A percentile compares a stretch with the other conserved stretches of the same genome.
Conservation (phyloP, 192 early-diverging fungal species). For the Blastocladiella britannica region DNA sequence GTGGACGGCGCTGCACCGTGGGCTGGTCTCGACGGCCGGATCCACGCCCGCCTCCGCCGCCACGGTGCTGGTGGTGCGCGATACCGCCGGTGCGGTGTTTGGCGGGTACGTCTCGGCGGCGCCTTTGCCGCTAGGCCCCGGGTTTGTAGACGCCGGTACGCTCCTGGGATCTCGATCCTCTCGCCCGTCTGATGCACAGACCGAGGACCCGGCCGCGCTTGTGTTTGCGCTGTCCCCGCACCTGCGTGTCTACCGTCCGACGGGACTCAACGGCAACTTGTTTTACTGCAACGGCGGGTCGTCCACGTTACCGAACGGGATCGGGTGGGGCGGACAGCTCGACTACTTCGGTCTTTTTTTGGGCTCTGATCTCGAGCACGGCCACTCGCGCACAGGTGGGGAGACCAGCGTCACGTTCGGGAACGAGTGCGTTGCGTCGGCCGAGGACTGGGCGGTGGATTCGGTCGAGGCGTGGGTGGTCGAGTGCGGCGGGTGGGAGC, state of each 20-base stretch:
- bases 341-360: neutral
- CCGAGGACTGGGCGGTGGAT: neutral
- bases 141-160: too few relatives aligned
- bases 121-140: neutral
- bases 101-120: neutral
- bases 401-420: neutral
- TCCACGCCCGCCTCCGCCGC: neutral
- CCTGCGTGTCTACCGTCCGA: neutral
- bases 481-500: neutral
- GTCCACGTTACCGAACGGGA: neutral
- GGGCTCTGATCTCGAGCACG: neutral
- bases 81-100: neutral
- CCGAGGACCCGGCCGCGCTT: neutral
- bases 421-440: neutral
- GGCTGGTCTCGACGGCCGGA: neutral
- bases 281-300: neutral
- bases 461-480: neutral
- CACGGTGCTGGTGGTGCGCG: neutral
- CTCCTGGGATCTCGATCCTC: neutral
- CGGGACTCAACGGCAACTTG: neutral
- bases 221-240: neutral
- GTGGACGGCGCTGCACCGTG: neutral
- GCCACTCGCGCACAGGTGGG: neutral
- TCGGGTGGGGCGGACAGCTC: neutral
- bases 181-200: neutral